Evolutionary conservation across 2,329 filamentous ascomycete genomes (phyloP).

Genomic region (Aspergillus sp.): DNA sequence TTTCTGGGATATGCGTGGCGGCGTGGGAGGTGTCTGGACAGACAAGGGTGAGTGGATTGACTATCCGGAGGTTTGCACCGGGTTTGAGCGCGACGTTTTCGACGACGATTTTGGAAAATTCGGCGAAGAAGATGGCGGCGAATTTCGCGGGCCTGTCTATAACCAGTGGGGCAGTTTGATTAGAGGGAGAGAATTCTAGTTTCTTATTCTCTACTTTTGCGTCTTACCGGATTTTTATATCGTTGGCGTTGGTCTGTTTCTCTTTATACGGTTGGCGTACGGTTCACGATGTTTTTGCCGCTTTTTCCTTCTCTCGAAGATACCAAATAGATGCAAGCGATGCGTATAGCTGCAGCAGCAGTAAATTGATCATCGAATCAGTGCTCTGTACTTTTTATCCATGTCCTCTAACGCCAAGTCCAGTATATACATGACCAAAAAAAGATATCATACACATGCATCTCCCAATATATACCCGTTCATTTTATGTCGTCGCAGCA

Average conservation of each 20-base stretch:
- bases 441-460: not conserved
- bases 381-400: not conserved
- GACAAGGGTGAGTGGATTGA: constrained; percentile 50
- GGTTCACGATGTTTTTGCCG: not conserved
- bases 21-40: constrained; percentile 56
- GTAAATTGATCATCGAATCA: not conserved
- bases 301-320: constrained; percentile 1
- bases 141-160: constrained; percentile 33
- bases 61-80: constrained; percentile 50
- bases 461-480: not conserved
- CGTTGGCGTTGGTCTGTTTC: constrained; percentile 3
- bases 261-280: constrained; percentile 1
- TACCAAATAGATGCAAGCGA: constrained; percentile 10
- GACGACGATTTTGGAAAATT: constrained; percentile 47
- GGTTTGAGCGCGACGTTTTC: constrained; percentile 48
- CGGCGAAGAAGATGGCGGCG: constrained; percentile 35
- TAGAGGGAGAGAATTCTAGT: constrained; percentile 30
- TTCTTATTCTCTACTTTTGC: not conserved
- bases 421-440: not conserved
- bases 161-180: constrained; percentile 40
- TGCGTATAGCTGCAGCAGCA: not conserved
- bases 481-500: not conserved
- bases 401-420: not conserved
- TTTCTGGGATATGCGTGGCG: constrained; percentile 52
- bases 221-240: not conserved